Evolutionary conservation across 2,329 filamentous ascomycete genomes (phyloP), one percentile per base, ranked within the genome.

Genomic region (Ampelomyces quisqualis): DNA sequence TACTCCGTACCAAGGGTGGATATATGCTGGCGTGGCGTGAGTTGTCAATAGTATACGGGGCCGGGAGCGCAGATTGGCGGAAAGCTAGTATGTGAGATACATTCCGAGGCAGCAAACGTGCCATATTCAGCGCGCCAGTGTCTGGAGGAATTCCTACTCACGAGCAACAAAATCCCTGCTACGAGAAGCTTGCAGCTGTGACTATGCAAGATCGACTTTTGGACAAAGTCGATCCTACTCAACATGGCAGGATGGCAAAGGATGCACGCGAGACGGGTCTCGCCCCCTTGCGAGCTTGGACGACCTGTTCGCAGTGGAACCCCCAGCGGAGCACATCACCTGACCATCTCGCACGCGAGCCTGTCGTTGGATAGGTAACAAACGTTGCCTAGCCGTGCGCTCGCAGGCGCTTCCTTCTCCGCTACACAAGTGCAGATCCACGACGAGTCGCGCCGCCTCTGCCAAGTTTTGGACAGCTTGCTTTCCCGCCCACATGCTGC

Each of bases 1-100:
- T 14, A 11, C 18, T 19, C 15, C 15, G 26, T 20, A 29, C 26
- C n/a, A 10, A n/a, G n/a, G n/a, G n/a, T 24, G 28, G 36, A 19
- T 19, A 38, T 38, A n/a, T 29, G 21, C 9, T 38, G 36, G 28
- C 21, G 20, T 31, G 28, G 14, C 17, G 23, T 19, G 34, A 5
- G 26, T 13, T 24, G 33, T 7, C 14, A 10, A 11, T 14, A 3
- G 34, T n/a, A n/a, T n/a, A 13, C 4, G 34, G 22, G 20, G 33
- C 32, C 22, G 23, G 21, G 11, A 23, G 14, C 14, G 18, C 15
- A 19, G 18, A 18, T 18, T 18, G 11, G 19, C 4, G 31, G 31
- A 9, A n/a, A n/a, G n/a, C n/a, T n/a, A n/a, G n/a, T n/a, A n/a
- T n/a, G n/a, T n/a, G n/a, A n/a, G n/a, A n/a, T n/a, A n/a, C n/a